Conservation (phyloP, 441 rosid genomes). For the Mallotus repandus region DNA sequence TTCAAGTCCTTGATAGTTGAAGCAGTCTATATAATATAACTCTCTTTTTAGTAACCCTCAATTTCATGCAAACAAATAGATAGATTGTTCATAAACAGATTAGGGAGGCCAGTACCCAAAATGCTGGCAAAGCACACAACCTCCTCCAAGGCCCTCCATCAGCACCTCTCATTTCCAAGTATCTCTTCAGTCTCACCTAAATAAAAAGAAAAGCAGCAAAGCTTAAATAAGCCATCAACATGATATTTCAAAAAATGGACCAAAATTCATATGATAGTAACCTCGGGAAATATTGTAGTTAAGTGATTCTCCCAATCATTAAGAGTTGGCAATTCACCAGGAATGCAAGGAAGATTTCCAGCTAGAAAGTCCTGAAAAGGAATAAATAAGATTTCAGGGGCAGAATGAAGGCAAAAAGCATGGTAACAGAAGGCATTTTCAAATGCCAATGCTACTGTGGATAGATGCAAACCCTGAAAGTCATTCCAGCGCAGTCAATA, state of each 20-base stretch:
- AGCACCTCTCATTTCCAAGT: slow-evolving; percentile 99
- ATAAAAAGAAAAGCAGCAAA: slow-evolving; percentile 18
- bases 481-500: slow-evolving; percentile 89
- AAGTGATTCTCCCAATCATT: slow-evolving; percentile 99
- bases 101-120: slow-evolving; percentile 64
- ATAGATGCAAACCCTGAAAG: slow-evolving; percentile 85
- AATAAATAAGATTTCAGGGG: not conserved
- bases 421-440: slow-evolving; percentile 22
- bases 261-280: slow-evolving; percentile 7
- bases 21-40: not conserved
- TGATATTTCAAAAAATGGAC: slow-evolving; percentile 8
- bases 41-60: not conserved
- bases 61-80: not conserved
- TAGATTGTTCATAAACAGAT: slow-evolving; percentile 6
- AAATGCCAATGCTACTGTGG: slow-evolving; percentile 38
- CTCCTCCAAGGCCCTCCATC: slow-evolving; percentile 99
- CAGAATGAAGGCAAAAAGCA: slow-evolving; percentile 1
- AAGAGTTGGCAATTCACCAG: slow-evolving; percentile 89
- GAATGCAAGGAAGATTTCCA: slow-evolving; percentile 89
- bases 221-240: slow-evolving; percentile 20
- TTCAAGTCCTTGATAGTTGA: not conserved
- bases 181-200: slow-evolving; percentile 95
- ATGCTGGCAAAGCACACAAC: slow-evolving; percentile 93
- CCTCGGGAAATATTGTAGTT: slow-evolving; percentile 99
- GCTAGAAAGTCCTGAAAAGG: slow-evolving; percentile 81